Percentiles rank a stretch among this genome's conserved stretches.
phyloP scores from a whole-genome alignment of 1,284 basidiomycete genomes.

The Termitomyces sp. region DNA sequence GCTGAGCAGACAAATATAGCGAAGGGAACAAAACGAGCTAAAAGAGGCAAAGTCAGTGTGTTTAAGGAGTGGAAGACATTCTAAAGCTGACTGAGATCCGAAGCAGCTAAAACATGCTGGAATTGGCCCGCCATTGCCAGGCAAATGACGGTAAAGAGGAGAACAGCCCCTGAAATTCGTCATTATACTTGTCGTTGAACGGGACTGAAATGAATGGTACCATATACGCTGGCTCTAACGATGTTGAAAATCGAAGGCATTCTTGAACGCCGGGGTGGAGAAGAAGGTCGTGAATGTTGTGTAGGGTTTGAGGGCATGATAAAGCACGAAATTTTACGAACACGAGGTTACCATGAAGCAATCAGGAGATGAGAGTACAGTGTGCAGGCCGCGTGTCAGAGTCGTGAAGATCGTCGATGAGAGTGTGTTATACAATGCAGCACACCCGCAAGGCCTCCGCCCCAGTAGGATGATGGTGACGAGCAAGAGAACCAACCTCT shows the following conservation, averaged over 20 bases:
- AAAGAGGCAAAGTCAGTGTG: constrained; percentile 6
- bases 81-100: constrained; percentile 65
- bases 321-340: constrained; percentile 31
- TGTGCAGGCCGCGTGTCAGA: constrained; percentile 9
- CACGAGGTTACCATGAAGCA: constrained; percentile 45
- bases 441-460: background rate
- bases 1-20: constrained; percentile 71
- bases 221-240: constrained; percentile 57
- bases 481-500: background rate
- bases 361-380: constrained; percentile 13
- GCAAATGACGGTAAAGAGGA: constrained; percentile 70
- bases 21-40: constrained; percentile 80
- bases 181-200: background rate
- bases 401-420: constrained; percentile 11
- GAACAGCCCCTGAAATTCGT: constrained; percentile 44
- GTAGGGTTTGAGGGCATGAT: constrained; percentile 34
- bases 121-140: constrained; percentile 74
- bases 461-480: background rate
- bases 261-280: constrained; percentile 28
- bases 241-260: constrained; percentile 59
- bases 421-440: background rate
- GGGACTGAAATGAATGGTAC: constrained; percentile 27
- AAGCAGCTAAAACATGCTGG: constrained; percentile 59
- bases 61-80: background rate
- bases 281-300: constrained; percentile 24